phyloP scores from a whole-genome alignment of 2,329 filamentous ascomycete genomes.

The Triangularia verruculosa region DNA sequence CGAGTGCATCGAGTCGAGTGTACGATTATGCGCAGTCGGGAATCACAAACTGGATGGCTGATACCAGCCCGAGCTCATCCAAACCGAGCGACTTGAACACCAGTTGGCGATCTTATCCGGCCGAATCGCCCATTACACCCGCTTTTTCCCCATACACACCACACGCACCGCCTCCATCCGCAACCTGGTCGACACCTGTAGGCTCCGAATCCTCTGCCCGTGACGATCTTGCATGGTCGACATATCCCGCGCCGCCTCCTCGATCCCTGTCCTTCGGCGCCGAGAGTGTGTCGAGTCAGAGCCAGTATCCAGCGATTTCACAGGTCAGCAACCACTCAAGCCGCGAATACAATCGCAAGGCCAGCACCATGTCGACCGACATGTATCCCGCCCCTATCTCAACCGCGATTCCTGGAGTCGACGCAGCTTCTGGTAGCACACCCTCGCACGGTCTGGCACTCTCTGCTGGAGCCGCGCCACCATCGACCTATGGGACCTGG shows the following conservation, averaged over 20 bases:
- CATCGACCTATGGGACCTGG: conserved; percentile 43
- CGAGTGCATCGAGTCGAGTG: conserved; percentile 34
- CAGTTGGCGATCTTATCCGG: conserved; percentile 49
- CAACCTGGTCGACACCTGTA: conserved; percentile 41
- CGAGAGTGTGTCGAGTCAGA: conserved; percentile 38
- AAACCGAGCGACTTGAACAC: conserved; percentile 43
- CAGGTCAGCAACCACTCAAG: conserved; percentile 32
- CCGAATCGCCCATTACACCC: conserved; percentile 50
- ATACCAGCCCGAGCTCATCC: conserved; percentile 39
- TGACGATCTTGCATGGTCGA: conserved; percentile 46
- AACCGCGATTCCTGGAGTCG: conserved; percentile 38
- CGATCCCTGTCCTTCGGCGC: conserved; percentile 50
- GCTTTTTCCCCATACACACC: conserved; percentile 50
- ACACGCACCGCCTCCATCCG: conserved; percentile 37
- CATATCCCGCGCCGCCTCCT: conserved; percentile 40
- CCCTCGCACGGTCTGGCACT: conserved; percentile 37
- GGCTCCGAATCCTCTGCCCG: conserved; percentile 40
- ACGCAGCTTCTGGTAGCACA: conserved; percentile 35
- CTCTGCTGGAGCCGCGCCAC: conserved; percentile 38
- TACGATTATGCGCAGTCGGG: conserved; percentile 42
- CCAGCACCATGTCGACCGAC: conserved; percentile 39
- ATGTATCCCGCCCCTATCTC: conserved; percentile 43
- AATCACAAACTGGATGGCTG: conserved; percentile 45
- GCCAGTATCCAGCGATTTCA: conserved; percentile 42
- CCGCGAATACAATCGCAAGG: conserved; percentile 45